Conservation (phyloP, 2,329 filamentous ascomycete species). For the Bipolaris sorokiniana region DNA sequence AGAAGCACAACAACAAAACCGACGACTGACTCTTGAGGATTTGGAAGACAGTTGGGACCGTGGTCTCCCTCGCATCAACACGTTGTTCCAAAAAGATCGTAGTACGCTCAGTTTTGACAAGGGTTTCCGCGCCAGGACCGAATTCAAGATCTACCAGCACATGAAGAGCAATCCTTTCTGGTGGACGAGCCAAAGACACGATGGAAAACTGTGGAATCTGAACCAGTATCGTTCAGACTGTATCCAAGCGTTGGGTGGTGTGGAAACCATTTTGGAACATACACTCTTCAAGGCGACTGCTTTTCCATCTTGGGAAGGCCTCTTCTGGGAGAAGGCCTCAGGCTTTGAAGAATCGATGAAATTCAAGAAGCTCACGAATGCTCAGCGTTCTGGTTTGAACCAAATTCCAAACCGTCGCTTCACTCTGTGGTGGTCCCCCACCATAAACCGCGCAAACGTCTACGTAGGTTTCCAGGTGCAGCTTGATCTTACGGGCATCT, state of each 20-base stretch:
- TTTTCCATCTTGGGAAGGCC: slow-evolving; percentile 94
- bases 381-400: slow-evolving; percentile 93
- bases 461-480: slow-evolving; percentile 99
- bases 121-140: slow-evolving; percentile 90
- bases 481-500: slow-evolving; percentile 95
- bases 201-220: slow-evolving; percentile 96
- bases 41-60: slow-evolving; percentile 98
- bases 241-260: slow-evolving; percentile 93
- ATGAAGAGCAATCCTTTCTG: slow-evolving; percentile 99
- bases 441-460: slow-evolving; percentile 93
- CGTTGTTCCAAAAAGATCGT: slow-evolving; percentile 96
- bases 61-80: slow-evolving; percentile 96
- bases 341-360: slow-evolving; percentile 72
- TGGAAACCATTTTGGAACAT: slow-evolving; percentile 97
- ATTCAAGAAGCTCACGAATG: slow-evolving; percentile 98
- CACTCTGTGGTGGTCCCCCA: slow-evolving; percentile 93
- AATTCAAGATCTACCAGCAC: slow-evolving; percentile 97
- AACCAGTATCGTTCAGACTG: slow-evolving; percentile 96
- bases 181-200: slow-evolving; percentile 98
- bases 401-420: slow-evolving; percentile 99
- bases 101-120: slow-evolving; percentile 98
- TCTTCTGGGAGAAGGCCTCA: slow-evolving; percentile 81
- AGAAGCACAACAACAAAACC: slow-evolving; percentile 96
- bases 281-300: slow-evolving; percentile 96
- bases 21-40: slow-evolving; percentile 91